Evolutionary conservation across 352 stramenopile genomes (phyloP).

Genomic region (Phytophthora chlamydospora): DNA sequence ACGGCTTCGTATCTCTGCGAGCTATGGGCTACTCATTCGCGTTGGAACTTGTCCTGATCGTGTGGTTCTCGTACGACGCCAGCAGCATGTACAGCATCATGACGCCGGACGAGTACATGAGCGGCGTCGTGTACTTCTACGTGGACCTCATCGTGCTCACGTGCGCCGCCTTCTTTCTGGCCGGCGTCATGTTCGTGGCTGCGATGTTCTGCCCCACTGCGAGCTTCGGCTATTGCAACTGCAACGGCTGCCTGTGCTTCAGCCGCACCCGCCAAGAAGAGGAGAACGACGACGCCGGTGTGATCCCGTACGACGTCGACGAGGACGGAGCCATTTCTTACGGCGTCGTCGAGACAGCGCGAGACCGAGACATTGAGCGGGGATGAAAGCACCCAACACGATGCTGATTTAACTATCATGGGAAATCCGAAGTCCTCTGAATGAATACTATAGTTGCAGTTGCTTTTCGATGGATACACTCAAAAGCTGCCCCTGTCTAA

Average conservation of each 20-base stretch:
- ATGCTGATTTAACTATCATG: conserved; percentile 4
- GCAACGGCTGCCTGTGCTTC: conserved; percentile 40
- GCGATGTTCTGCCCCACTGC: conserved; percentile 41
- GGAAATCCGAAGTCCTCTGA: too few relatives aligned
- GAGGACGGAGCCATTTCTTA: conserved; percentile 33
- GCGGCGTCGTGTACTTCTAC: conserved; percentile 73
- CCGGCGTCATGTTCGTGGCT: conserved; percentile 36
- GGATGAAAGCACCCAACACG: conserved; percentile 8
- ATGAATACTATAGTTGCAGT: conserved; percentile 11
- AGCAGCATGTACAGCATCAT: conserved; percentile 64
- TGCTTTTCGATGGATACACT: too few relatives aligned
- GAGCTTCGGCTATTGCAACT: conserved; percentile 42
- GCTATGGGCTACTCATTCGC: conserved; percentile 46
- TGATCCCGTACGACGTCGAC: conserved; percentile 35
- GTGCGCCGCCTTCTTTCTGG: conserved; percentile 45
- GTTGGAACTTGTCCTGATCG: conserved; percentile 53
- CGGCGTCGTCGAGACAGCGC: conserved; percentile 19
- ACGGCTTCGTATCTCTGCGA: conserved; percentile 37
- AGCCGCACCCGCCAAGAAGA: conserved; percentile 27
- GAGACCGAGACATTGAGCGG: conserved; percentile 24
- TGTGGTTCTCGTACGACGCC: conserved; percentile 63
- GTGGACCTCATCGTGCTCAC: conserved; percentile 62
- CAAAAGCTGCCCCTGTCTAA: background rate
- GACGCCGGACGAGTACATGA: conserved; percentile 71
- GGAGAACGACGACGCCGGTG: conserved; percentile 14